Evolutionary conservation across 2,329 filamentous ascomycete genomes (phyloP).

Genomic region (Fusarium nanum): DNA sequence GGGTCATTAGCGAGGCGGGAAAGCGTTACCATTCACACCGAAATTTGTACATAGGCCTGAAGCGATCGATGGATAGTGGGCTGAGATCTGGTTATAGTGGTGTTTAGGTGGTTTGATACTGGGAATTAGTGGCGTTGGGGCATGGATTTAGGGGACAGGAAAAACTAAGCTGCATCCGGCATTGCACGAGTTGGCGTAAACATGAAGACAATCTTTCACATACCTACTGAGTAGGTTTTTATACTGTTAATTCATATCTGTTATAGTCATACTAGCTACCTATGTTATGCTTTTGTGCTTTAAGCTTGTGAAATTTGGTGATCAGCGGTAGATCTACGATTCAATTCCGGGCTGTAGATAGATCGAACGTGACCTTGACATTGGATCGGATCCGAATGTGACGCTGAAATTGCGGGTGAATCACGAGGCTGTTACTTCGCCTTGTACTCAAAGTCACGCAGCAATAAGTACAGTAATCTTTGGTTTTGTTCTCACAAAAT

Average conservation of each 20-base stretch:
- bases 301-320: slow-evolving; percentile 20
- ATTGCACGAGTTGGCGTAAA: slow-evolving; percentile 13
- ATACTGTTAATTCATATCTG: neutral
- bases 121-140: slow-evolving; percentile 35
- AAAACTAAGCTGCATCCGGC: slow-evolving; percentile 32
- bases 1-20: slow-evolving; percentile 1
- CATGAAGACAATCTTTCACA: neutral
- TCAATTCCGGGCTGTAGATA: neutral
- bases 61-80: slow-evolving; percentile 15
- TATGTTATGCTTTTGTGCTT: neutral
- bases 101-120: slow-evolving; percentile 37
- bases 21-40: neutral
- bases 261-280: neutral
- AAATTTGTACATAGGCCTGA: neutral
- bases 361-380: slow-evolving; percentile 25
- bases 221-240: neutral
- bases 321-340: slow-evolving; percentile 38
- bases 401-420: slow-evolving; percentile 28
- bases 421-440: slow-evolving; percentile 25
- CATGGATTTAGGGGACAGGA: slow-evolving; percentile 3
- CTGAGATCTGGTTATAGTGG: slow-evolving; percentile 34
- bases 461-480: neutral
- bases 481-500: neutral
- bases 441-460: slow-evolving; percentile 14
- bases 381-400: slow-evolving; percentile 17